Evolutionary conservation across 2,329 filamentous ascomycete species (phyloP).

Genomic region (Apiospora arundinis): DNA sequence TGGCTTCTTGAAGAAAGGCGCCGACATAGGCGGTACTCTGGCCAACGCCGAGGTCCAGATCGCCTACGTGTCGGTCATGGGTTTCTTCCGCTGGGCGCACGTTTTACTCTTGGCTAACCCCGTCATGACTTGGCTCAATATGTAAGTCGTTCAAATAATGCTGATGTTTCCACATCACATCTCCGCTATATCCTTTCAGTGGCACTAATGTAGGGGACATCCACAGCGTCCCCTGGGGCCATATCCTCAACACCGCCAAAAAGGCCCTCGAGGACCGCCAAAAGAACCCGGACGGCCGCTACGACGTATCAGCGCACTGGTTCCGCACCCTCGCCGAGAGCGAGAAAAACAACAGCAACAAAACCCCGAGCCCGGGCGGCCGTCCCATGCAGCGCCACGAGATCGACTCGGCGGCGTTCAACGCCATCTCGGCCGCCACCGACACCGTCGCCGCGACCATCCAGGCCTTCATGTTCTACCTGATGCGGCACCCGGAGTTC

Average conservation of each 20-base stretch:
- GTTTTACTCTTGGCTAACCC: constrained; percentile 29
- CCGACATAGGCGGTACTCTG: constrained; percentile 37
- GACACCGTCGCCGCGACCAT: constrained; percentile 18
- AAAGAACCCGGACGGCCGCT: constrained; percentile 24
- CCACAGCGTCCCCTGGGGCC: constrained; percentile 9
- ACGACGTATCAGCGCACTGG: constrained; percentile 24
- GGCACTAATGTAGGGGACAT: constrained; percentile 22
- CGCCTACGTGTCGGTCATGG: constrained; percentile 26
- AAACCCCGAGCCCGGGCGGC: constrained; percentile 11
- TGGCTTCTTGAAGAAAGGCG: constrained; percentile 36
- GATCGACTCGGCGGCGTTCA: constrained; percentile 13
- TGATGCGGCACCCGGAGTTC: constrained; percentile 20
- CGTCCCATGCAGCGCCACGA: constrained; percentile 21
- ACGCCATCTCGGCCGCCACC: constrained; percentile 10
- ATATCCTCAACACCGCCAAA: constrained; percentile 17
- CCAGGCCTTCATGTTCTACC: constrained; percentile 23
- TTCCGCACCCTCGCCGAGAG: constrained; percentile 20
- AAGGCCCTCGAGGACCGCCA: constrained; percentile 14
- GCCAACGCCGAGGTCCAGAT: constrained; percentile 21
- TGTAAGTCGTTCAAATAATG: too few relatives aligned
- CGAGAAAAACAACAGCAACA: too few relatives aligned
- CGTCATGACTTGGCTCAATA: constrained; percentile 27
- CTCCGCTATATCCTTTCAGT: too few relatives aligned
- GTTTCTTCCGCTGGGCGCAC: constrained; percentile 26
- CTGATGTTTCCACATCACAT: too few relatives aligned